A percentile compares a stretch with the other conserved stretches of the same genome.
Conservation (phyloP, 2,329 filamentous ascomycete genomes). For the Tetracladium maxilliforme region DNA sequence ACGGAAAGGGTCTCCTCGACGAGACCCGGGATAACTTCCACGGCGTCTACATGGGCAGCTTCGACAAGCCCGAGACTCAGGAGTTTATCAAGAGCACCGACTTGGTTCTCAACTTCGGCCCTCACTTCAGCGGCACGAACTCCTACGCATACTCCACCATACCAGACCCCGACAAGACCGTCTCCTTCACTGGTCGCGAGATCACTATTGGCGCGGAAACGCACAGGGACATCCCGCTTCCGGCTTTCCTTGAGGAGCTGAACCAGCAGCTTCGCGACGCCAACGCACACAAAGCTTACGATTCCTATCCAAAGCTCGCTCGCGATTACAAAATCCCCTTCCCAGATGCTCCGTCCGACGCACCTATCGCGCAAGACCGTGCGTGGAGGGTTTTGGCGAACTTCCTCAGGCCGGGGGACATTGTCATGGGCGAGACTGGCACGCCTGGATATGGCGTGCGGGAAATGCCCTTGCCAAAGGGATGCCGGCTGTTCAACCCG, state of each 20-base stretch:
- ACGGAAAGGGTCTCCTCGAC: conserved; percentile 33
- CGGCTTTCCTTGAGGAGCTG: conserved; percentile 9
- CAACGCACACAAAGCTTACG: too few relatives aligned
- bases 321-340: too few relatives aligned
- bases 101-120: conserved; percentile 28
- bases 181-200: conserved; percentile 17
- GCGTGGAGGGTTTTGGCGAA: conserved; percentile 29
- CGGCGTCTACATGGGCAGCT: conserved; percentile 29
- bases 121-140: conserved; percentile 30
- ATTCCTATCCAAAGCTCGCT: too few relatives aligned
- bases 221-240: conserved; percentile 13
- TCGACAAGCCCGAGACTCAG: conserved; percentile 16
- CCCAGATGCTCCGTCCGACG: too few relatives aligned
- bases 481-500: conserved; percentile 30
- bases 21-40: conserved; percentile 29
- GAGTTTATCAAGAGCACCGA: conserved; percentile 24
- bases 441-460: conserved; percentile 39
- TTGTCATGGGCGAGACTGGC: conserved; percentile 42
- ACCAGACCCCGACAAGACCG: conserved; percentile 19
- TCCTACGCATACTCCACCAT: conserved; percentile 21
- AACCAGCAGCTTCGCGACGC: conserved; percentile 7
- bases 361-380: conserved; percentile 32
- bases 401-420: conserved; percentile 34
- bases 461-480: conserved; percentile 30
- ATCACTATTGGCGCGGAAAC: conserved; percentile 15